These are phyloP conservation scores for Tulasnella sp. DNA, from an alignment of 768 basidiomycete genomes.

Conservation along the genomic window DNA sequence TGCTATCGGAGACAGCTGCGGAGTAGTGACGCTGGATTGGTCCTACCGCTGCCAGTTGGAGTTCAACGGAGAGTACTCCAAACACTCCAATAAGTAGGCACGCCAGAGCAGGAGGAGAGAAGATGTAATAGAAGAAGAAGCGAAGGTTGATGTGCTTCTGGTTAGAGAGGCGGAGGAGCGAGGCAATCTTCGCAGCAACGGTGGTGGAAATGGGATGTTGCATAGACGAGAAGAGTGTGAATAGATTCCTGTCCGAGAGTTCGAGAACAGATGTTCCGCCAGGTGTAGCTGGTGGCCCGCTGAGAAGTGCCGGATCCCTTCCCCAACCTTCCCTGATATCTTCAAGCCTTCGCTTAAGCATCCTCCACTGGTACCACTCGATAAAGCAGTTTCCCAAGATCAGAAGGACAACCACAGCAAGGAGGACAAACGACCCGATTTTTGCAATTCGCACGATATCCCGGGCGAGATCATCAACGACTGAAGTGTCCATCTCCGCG, in stretches of 20 bases:
- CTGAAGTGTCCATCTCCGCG: slow-evolving; percentile 58
- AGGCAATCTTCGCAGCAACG: slow-evolving; percentile 42
- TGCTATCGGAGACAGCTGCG: slow-evolving; percentile 45
- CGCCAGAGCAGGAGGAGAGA: slow-evolving; percentile 79
- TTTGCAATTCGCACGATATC: slow-evolving; percentile 70
- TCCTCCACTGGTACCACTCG: slow-evolving; percentile 84
- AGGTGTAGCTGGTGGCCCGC: slow-evolving; percentile 23
- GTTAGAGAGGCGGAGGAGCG: slow-evolving; percentile 41
- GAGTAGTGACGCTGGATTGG: slow-evolving; percentile 60
- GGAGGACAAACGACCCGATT: slow-evolving; percentile 63
- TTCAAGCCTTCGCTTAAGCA: slow-evolving; percentile 49
- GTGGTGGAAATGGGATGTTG: slow-evolving; percentile 63
- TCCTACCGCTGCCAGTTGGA: slow-evolving; percentile 69
- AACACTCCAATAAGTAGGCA: slow-evolving; percentile 89
- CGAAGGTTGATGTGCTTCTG: slow-evolving; percentile 54
- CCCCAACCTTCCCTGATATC: slow-evolving; percentile 59
- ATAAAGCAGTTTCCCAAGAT: slow-evolving; percentile 59
- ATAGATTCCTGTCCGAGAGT: slow-evolving; percentile 61
- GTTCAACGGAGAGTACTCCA: slow-evolving; percentile 71
- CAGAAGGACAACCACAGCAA: slow-evolving; percentile 57
- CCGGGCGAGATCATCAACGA: slow-evolving; percentile 71
- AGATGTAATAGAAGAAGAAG: slow-evolving; percentile 87
- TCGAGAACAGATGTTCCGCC: slow-evolving; percentile 37
- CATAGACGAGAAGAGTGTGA: slow-evolving; percentile 55
- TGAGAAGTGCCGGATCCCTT: slow-evolving; percentile 50